Evolutionary conservation across 164 flowering plant genomes (phyloP).

Genomic region (Echeveria elegans): DNA sequence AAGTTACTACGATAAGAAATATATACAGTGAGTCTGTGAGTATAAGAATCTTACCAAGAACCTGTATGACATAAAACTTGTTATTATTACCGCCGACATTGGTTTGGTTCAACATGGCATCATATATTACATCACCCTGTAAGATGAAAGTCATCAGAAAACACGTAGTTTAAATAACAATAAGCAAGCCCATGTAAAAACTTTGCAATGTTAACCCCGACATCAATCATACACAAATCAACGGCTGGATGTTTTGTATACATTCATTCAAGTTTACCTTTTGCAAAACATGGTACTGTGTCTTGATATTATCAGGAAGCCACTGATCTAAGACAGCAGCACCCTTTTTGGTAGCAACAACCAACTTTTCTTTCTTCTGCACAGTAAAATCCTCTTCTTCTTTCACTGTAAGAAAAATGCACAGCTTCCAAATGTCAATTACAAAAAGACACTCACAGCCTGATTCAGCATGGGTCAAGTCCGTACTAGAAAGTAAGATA

Average conservation of each 20-base stretch:
- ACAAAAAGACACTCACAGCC: too few relatives aligned
- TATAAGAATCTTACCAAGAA: slow-evolving; percentile 19
- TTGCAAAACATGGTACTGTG: slow-evolving; percentile 63
- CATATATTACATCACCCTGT: slow-evolving; percentile 38
- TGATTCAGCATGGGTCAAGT: too few relatives aligned
- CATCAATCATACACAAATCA: not conserved
- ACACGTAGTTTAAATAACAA: too few relatives aligned
- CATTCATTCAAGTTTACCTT: slow-evolving; percentile 19
- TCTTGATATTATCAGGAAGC: slow-evolving; percentile 71
- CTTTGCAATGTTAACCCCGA: not conserved
- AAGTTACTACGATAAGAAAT: not conserved
- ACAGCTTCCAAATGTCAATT: not conserved
- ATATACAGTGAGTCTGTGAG: too few relatives aligned
- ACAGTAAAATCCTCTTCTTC: slow-evolving; percentile 28
- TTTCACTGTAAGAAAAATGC: slow-evolving; percentile 18
- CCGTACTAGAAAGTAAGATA: too few relatives aligned
- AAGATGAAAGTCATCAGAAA: too few relatives aligned
- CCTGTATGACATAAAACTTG: slow-evolving; percentile 41
- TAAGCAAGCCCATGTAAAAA: not conserved
- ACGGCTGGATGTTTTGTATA: not conserved
- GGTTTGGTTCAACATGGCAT: slow-evolving; percentile 43
- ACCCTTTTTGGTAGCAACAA: slow-evolving; percentile 53
- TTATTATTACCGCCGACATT: slow-evolving; percentile 36
- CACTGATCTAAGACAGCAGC: slow-evolving; percentile 75
- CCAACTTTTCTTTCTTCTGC: slow-evolving; percentile 24